Conservation (phyloP, 192 early-diverging fungal species). For the Pilaira anomala region DNA sequence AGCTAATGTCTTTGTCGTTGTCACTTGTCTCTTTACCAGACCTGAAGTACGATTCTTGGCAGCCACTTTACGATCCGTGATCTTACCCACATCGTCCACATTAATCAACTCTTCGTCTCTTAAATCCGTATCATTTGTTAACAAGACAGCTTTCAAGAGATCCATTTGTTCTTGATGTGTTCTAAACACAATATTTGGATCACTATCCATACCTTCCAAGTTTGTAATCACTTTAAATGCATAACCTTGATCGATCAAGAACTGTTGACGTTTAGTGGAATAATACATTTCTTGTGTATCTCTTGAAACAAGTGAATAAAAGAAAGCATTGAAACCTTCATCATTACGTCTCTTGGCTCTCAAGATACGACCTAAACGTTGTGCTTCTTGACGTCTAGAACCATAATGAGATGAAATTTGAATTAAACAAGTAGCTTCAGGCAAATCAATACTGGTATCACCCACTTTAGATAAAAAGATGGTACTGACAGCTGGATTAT, state of each 20-base stretch:
- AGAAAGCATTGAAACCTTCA: conserved; percentile 95
- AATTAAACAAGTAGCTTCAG: conserved; percentile 97
- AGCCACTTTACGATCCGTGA: conserved; percentile 37
- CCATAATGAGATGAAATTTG: conserved; percentile 99
- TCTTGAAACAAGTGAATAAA: conserved; percentile 96
- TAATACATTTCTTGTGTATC: conserved; percentile 99
- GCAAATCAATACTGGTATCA: conserved; percentile 98
- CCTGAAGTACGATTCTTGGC: conserved; percentile 32
- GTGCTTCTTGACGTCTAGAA: conserved; percentile 97
- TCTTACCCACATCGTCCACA: conserved; percentile 44
- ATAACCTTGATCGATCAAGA: conserved; percentile 99
- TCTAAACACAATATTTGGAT: conserved; percentile 72
- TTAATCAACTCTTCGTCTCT: conserved; percentile 58
- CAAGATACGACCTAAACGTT: conserved; percentile 89
- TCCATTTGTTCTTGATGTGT: conserved; percentile 72
- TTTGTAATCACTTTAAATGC: conserved; percentile 98
- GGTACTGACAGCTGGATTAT: conserved; percentile 88
- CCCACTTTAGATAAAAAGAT: conserved; percentile 89
- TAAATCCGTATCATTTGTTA: conserved; percentile 65
- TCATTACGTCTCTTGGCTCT: conserved; percentile 92
- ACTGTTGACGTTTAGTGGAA: conserved; percentile 97
- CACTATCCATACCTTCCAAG: conserved; percentile 87
- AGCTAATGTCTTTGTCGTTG: conserved; percentile 77
- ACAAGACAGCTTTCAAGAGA: conserved; percentile 80
- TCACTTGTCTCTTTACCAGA: conserved; percentile 47